Conservation (phyloP, 2,329 filamentous ascomycete species). For the Pseudogymnoascus sp. region DNA sequence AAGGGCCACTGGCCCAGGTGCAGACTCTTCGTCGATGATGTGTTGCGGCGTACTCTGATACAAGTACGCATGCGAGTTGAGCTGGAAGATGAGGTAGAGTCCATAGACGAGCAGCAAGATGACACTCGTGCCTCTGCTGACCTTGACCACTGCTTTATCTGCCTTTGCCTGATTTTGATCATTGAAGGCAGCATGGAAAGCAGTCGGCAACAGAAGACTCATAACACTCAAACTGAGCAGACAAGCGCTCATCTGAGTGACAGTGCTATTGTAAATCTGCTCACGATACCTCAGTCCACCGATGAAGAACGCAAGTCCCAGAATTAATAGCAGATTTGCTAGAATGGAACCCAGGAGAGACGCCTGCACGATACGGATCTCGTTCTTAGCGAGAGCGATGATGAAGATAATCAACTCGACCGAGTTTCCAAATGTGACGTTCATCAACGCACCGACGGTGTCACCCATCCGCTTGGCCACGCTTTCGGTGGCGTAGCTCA, state of each 20-base stretch:
- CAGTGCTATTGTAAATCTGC: constrained; percentile 91
- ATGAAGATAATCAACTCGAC: constrained; percentile 77
- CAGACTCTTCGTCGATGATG: constrained; percentile 84
- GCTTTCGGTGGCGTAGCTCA: constrained; percentile 67
- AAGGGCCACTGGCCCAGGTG: constrained; percentile 74
- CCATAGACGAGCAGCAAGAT: constrained; percentile 74
- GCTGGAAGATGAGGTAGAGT: constrained; percentile 79
- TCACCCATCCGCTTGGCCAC: constrained; percentile 67
- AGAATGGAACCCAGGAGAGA: constrained; percentile 84
- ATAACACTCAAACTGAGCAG: constrained; percentile 84
- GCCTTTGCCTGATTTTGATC: constrained; percentile 45
- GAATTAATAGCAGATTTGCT: constrained; percentile 77
- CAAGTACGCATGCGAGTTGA: constrained; percentile 86
- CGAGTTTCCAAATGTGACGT: constrained; percentile 72
- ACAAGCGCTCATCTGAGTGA: constrained; percentile 94
- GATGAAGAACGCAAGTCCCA: constrained; percentile 86
- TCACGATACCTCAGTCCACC: constrained; percentile 82
- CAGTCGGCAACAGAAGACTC: constrained; percentile 80
- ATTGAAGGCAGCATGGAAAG: constrained; percentile 82
- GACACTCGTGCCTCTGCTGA: constrained; percentile 84
- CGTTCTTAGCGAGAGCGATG: constrained; percentile 69
- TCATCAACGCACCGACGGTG: constrained; percentile 63
- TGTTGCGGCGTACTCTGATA: constrained; percentile 89
- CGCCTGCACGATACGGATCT: constrained; percentile 88
- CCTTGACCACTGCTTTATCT: constrained; percentile 65